Percentiles rank a stretch among this genome's conserved stretches.
phyloP scores from a whole-genome alignment of 495 filamentous ascomycete genomes.

The Penicillium goetzii region DNA sequence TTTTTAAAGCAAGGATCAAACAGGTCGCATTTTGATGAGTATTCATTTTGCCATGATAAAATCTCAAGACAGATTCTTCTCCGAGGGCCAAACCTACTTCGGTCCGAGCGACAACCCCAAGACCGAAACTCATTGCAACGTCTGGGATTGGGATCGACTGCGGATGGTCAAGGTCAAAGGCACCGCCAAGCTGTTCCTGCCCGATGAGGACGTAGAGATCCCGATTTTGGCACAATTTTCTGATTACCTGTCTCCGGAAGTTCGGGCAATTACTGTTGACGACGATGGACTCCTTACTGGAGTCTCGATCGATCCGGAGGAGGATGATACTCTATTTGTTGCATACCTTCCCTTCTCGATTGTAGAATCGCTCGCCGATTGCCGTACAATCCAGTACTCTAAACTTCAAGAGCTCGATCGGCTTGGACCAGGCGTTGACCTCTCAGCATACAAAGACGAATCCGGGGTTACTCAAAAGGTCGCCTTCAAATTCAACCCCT shows the following conservation, averaged over 20 bases:
- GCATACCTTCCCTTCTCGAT: slow-evolving; percentile 26
- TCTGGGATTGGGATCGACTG: slow-evolving; percentile 30
- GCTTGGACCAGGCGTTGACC: slow-evolving; percentile 25
- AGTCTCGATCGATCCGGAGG: slow-evolving; percentile 31
- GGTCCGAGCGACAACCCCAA: slow-evolving; percentile 8
- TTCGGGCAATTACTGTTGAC: slow-evolving; percentile 27
- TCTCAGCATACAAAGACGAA: slow-evolving; percentile 24
- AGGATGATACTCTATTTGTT: slow-evolving; percentile 25
- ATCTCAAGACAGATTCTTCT: slow-evolving; percentile 21
- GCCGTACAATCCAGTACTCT: slow-evolving; percentile 14
- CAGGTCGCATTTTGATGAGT: background rate
- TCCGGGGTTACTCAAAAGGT: slow-evolving; percentile 18
- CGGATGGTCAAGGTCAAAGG: slow-evolving; percentile 31
- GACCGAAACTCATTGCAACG: slow-evolving; percentile 24
- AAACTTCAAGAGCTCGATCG: slow-evolving; percentile 21
- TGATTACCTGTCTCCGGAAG: slow-evolving; percentile 24
- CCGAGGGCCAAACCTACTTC: slow-evolving; percentile 25
- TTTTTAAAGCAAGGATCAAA: background rate
- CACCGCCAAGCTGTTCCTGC: slow-evolving; percentile 29
- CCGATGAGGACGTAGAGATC: slow-evolving; percentile 23
- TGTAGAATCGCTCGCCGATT: slow-evolving; percentile 21
- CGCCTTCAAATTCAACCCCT: slow-evolving; percentile 30
- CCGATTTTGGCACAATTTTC: slow-evolving; percentile 19
- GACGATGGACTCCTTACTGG: slow-evolving; percentile 27
- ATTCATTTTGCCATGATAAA: slow-evolving; percentile 12